Percentiles rank a stretch among this genome's conserved stretches.
These are phyloP conservation scores for Voacanga thouarsii DNA, from an alignment of 257 asterid genomes.

Conservation along the genomic window DNA sequence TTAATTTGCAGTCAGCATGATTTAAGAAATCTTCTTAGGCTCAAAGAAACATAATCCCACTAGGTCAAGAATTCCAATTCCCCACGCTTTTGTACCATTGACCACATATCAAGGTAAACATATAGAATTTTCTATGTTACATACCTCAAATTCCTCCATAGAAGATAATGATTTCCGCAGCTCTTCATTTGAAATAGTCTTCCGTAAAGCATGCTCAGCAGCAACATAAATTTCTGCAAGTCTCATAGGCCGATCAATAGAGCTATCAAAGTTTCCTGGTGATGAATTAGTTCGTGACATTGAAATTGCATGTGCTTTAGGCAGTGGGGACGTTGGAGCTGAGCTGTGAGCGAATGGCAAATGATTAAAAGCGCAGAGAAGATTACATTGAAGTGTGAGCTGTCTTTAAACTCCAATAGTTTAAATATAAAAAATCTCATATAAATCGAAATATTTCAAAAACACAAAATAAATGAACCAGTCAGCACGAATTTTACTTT, in stretches of 20 bases:
- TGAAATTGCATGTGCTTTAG: constrained; percentile 44
- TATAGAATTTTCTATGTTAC: constrained; percentile 16
- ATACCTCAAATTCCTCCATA: constrained; percentile 84
- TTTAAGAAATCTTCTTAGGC: neutral
- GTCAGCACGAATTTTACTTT: neutral
- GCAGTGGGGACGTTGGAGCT: constrained; percentile 41
- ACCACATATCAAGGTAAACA: neutral
- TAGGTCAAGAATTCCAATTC: neutral
- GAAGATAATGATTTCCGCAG: constrained; percentile 76
- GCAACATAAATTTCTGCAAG: constrained; percentile 93
- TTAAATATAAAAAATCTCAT: constrained; percentile 1
- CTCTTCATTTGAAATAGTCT: constrained; percentile 67
- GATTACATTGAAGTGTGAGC: neutral
- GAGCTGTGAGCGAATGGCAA: constrained; percentile 63
- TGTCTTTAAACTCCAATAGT: neutral
- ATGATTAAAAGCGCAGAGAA: constrained; percentile 27
- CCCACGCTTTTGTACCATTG: neutral
- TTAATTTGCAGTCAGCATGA: neutral
- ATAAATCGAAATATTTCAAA: constrained; percentile 1
- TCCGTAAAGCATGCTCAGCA: constrained; percentile 87
- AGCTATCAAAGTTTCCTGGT: constrained; percentile 77
- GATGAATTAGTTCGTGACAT: constrained; percentile 87
- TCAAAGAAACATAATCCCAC: neutral
- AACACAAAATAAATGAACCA: neutral
- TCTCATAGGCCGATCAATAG: constrained; percentile 87